A percentile compares a stretch with the other conserved stretches of the same genome.
Evolutionary conservation across 164 flowering plant species (phyloP).

Genomic region (Sedum album): DNA sequence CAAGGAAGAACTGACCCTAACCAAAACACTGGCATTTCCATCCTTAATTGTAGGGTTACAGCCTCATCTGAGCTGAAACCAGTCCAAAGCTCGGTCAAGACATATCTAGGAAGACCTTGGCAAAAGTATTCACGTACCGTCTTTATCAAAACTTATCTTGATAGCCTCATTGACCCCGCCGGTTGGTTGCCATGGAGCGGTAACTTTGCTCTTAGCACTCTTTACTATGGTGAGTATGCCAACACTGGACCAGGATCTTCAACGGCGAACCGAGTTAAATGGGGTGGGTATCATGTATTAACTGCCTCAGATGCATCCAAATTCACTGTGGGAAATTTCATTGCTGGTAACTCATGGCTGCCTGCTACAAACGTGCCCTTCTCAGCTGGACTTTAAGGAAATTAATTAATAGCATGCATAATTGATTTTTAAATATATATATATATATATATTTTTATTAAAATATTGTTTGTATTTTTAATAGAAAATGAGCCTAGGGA

Average conservation of each 20-base stretch:
- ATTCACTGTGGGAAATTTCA: conserved; percentile 38
- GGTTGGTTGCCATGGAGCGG: conserved; percentile 56
- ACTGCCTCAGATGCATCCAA: conserved; percentile 26
- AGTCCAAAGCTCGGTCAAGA: conserved; percentile 25
- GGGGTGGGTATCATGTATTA: conserved; percentile 31
- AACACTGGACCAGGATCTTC: conserved; percentile 47
- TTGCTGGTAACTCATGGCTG: conserved; percentile 38
- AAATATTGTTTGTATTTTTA: not conserved
- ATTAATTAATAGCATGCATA: not conserved
- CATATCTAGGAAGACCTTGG: conserved; percentile 55
- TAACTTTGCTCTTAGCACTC: conserved; percentile 31
- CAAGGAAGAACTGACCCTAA: conserved; percentile 48
- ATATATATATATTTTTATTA: not conserved
- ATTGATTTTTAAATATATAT: too few species aligned
- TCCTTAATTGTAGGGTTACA: conserved; percentile 36
- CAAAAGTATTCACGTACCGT: conserved; percentile 41
- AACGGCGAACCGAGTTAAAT: conserved; percentile 28
- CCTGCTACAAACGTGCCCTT: conserved; percentile 39
- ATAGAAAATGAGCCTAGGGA: not conserved
- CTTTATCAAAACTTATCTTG: conserved; percentile 29
- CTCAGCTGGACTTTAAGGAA: conserved; percentile 30
- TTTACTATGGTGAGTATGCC: conserved; percentile 44
- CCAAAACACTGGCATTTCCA: conserved; percentile 55
- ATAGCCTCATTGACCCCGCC: conserved; percentile 28
- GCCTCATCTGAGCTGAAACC: conserved; percentile 39